A percentile compares a stretch with the other conserved stretches of the same genome.
phyloP scores from a whole-genome alignment of 352 stramenopile genomes.

The Phytophthora sp. region DNA sequence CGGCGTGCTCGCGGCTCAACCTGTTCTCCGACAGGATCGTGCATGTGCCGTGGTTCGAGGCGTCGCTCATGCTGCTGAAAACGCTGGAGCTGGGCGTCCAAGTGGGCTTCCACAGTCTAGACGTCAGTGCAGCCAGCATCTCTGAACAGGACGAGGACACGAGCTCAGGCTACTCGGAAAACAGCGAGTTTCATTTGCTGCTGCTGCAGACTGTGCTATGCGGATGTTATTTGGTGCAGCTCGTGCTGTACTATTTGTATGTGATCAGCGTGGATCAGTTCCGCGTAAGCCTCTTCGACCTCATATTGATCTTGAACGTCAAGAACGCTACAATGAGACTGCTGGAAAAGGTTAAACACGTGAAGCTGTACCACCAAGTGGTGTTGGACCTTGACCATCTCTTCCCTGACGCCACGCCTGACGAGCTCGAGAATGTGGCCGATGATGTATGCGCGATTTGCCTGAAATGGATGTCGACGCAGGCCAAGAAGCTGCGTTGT shows the following conservation, averaged over 20 bases:
- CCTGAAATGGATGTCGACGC: constrained; percentile 67
- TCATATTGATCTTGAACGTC: constrained; percentile 84
- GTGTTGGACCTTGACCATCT: constrained; percentile 72
- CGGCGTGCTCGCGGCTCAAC: constrained; percentile 37
- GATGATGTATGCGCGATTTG: constrained; percentile 88
- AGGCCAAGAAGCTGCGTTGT: constrained; percentile 78
- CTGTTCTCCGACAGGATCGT: constrained; percentile 63
- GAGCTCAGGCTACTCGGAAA: constrained; percentile 49
- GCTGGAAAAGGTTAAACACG: constrained; percentile 69
- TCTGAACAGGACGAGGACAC: constrained; percentile 44
- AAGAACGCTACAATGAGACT: constrained; percentile 77
- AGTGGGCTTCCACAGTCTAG: constrained; percentile 69
- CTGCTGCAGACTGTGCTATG: constrained; percentile 69
- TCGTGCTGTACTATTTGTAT: constrained; percentile 83
- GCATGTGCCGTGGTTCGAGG: constrained; percentile 81
- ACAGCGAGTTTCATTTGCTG: constrained; percentile 69
- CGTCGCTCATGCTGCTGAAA: constrained; percentile 68
- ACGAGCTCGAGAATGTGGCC: constrained; percentile 59
- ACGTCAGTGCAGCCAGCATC: constrained; percentile 40
- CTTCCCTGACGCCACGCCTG: constrained; percentile 60
- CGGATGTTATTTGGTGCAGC: constrained; percentile 65
- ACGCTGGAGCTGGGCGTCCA: constrained; percentile 72
- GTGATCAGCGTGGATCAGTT: constrained; percentile 86
- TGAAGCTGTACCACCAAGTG: constrained; percentile 73
- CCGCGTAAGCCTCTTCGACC: constrained; percentile 76